Conservation (phyloP, 306 rosid species). For the Prunus mira region DNA sequence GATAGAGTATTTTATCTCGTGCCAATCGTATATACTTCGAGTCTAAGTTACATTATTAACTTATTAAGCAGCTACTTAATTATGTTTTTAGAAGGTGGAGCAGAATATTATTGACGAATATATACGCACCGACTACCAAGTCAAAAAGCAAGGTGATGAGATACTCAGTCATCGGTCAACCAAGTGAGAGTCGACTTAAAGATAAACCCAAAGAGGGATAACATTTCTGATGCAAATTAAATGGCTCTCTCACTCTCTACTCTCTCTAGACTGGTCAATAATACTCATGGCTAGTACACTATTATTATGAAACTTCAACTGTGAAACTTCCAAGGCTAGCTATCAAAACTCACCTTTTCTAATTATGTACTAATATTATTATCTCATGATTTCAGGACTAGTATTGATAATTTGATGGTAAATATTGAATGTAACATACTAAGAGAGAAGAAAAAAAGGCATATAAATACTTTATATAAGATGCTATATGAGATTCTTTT, state of each 20-base stretch:
- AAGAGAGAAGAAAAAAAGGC: background rate
- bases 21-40: too few species aligned
- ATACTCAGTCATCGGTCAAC: constrained; percentile 5
- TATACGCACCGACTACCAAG: background rate
- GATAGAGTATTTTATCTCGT: too few species aligned
- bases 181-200: background rate
- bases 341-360: too few species aligned
- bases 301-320: too few species aligned
- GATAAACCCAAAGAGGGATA: background rate
- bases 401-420: too few species aligned
- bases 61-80: too few species aligned
- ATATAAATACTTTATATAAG: background rate
- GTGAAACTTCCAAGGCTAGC: too few species aligned
- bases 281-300: too few species aligned
- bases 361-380: too few species aligned
- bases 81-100: background rate
- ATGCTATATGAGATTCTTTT: background rate
- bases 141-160: background rate
- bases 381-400: too few species aligned
- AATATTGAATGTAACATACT: too few species aligned
- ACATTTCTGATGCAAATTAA: background rate
- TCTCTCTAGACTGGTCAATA: background rate
- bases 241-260: background rate
- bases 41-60: background rate
- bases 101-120: background rate